Conservation (phyloP, 2,329 filamentous ascomycete genomes). For the Aspergillus ochraceoroseus region DNA sequence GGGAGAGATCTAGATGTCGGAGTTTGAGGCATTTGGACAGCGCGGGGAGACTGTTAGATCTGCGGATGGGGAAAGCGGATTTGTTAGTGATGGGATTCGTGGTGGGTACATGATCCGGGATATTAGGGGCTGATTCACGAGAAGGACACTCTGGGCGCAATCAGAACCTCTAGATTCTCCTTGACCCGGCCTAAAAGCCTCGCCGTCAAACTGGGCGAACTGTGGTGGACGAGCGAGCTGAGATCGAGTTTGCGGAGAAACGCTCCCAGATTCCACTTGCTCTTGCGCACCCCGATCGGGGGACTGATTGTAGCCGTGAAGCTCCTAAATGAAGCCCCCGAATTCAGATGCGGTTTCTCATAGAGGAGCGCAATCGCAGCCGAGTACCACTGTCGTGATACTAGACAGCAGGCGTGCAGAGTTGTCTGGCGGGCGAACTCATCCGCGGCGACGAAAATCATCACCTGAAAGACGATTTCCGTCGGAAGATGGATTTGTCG, state of each 20-base stretch:
- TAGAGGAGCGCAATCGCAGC: constrained; percentile 52
- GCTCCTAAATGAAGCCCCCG: constrained; percentile 48
- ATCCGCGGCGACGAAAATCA: constrained; percentile 41
- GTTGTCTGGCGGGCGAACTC: constrained; percentile 41
- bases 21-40: constrained; percentile 53
- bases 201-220: constrained; percentile 54
- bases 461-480: constrained; percentile 51
- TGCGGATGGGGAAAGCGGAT: constrained; percentile 15
- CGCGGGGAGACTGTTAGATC: constrained; percentile 53
- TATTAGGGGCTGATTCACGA: constrained; percentile 37
- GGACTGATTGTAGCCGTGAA: constrained; percentile 55
- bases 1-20: constrained; percentile 48
- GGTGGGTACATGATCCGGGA: not conserved
- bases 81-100: not conserved
- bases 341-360: constrained; percentile 46
- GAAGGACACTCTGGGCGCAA: constrained; percentile 56
- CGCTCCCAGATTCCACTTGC: constrained; percentile 44
- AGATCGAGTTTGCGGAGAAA: constrained; percentile 53
- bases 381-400: constrained; percentile 55
- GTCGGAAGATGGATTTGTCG: constrained; percentile 46
- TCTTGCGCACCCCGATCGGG: constrained; percentile 43
- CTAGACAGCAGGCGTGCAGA: constrained; percentile 50
- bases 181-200: constrained; percentile 54
- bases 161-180: constrained; percentile 49
- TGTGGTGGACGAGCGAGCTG: constrained; percentile 54